These are phyloP conservation scores for Hymenoscyphus fraxineus DNA, from an alignment of 2,329 filamentous ascomycete species.

Conservation along the genomic window DNA sequence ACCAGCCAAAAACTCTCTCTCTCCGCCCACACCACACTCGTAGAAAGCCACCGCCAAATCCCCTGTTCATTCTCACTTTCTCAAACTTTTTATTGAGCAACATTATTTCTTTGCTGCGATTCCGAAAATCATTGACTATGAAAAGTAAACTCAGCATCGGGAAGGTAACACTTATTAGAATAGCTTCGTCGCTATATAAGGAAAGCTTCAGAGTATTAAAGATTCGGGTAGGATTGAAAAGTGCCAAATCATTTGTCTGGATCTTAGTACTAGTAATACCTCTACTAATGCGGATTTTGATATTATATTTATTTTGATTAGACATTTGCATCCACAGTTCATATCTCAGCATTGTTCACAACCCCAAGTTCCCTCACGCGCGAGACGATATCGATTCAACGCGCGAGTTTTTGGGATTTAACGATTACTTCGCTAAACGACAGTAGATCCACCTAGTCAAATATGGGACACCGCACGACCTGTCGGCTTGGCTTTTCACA, in stretches of 20 bases:
- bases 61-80: constrained; percentile 15
- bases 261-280: constrained; percentile 29
- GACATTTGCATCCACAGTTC: constrained; percentile 27
- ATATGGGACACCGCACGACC: constrained; percentile 14
- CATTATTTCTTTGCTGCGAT: constrained; percentile 33
- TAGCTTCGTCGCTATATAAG: constrained; percentile 22
- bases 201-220: constrained; percentile 28
- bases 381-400: background rate
- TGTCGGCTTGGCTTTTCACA: constrained; percentile 17
- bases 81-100: constrained; percentile 20
- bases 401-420: constrained; percentile 8
- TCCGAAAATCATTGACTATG: constrained; percentile 27
- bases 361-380: background rate
- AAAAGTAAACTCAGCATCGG: constrained; percentile 21
- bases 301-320: constrained; percentile 34
- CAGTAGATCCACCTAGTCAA: constrained; percentile 7
- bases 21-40: constrained; percentile 11
- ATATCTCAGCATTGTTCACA: background rate
- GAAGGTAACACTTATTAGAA: constrained; percentile 18
- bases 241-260: constrained; percentile 29
- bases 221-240: constrained; percentile 6
- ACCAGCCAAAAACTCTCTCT: constrained; percentile 8
- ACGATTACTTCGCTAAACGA: background rate
- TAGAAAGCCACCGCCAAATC: constrained; percentile 13
- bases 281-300: constrained; percentile 33